Evolutionary conservation across 2,329 filamentous ascomycete genomes (phyloP).

Genomic region (Fusarium lyarnte): DNA sequence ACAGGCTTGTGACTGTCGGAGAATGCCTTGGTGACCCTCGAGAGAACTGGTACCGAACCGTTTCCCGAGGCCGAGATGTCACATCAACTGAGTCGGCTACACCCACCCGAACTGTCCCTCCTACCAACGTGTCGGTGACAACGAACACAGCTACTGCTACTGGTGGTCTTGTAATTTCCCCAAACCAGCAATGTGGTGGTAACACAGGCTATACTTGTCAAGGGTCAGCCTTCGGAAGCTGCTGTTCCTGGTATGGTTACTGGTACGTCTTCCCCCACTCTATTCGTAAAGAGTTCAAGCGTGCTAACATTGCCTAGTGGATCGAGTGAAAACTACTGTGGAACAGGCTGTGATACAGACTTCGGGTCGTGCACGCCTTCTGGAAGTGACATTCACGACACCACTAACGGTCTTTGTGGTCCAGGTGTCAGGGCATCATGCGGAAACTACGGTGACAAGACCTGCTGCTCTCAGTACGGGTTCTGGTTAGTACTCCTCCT

Average conservation of each 20-base stretch:
- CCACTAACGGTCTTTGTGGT: conserved; percentile 52
- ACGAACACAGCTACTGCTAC: conserved; percentile 32
- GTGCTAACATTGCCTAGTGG: conserved; percentile 42
- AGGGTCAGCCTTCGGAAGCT: conserved; percentile 49
- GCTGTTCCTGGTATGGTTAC: conserved; percentile 54
- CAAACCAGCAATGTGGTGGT: conserved; percentile 51
- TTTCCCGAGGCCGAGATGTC: conserved; percentile 24
- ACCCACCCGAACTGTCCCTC: conserved; percentile 18
- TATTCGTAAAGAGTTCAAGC: neutral
- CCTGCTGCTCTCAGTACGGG: conserved; percentile 50
- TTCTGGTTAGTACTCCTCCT: conserved; percentile 45
- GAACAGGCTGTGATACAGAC: conserved; percentile 50
- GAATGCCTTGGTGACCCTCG: conserved; percentile 64
- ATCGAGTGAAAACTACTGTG: conserved; percentile 47
- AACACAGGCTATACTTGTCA: conserved; percentile 49
- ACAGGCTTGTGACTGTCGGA: conserved; percentile 62
- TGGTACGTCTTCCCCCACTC: conserved; percentile 44
- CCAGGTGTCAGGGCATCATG: conserved; percentile 46
- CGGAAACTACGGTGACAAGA: conserved; percentile 44
- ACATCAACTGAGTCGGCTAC: conserved; percentile 4
- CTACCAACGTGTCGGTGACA: conserved; percentile 12
- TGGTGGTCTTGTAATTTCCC: conserved; percentile 41
- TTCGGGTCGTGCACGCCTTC: conserved; percentile 48
- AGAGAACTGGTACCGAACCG: conserved; percentile 62
- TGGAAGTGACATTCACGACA: conserved; percentile 38